Percentiles rank a stretch among this genome's conserved stretches.
phyloP scores from a whole-genome alignment of 2,329 filamentous ascomycete species.

The Ophidiomyces ophidiicola region DNA sequence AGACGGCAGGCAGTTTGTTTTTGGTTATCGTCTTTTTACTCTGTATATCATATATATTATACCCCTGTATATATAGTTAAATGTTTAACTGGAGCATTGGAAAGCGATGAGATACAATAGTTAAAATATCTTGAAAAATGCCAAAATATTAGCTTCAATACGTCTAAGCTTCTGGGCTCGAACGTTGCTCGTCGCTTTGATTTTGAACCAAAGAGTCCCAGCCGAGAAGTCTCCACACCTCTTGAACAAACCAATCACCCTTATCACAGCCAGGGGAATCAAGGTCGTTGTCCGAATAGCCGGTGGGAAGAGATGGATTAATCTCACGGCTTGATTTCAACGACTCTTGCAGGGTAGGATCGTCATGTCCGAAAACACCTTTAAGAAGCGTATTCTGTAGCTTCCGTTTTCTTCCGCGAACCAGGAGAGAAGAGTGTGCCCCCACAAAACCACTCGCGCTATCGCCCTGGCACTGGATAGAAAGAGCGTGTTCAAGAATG shows the following conservation, averaged over 20 bases:
- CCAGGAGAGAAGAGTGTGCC: no score
- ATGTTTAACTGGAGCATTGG: no score
- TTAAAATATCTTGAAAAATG: no score
- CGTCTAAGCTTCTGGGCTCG: no score
- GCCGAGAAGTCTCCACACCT: slow-evolving; percentile 46
- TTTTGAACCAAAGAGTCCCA: slow-evolving; percentile 38
- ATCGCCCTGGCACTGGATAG: no score
- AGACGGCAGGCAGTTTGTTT: background rate
- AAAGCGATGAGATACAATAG: no score
- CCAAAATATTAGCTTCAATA: no score
- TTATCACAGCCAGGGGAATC: slow-evolving; percentile 28
- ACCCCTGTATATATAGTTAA: no score
- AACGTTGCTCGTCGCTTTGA: no score
- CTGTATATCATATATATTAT: no score
- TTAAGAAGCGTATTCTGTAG: slow-evolving; percentile 33
- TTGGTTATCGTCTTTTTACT: no score
- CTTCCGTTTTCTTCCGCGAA: slow-evolving; percentile 19
- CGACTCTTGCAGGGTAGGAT: slow-evolving; percentile 22
- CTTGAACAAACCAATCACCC: slow-evolving; percentile 43
- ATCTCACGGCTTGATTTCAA: slow-evolving; percentile 18
- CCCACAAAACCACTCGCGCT: no score
- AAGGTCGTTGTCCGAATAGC: background rate
- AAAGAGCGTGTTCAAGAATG: slow-evolving; percentile 24
- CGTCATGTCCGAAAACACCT: slow-evolving; percentile 30
- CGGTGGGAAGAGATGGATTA: slow-evolving; percentile 11